Percentiles rank a stretch among this genome's conserved stretches.
Evolutionary conservation across 129 eudicot genomes (phyloP).

Genomic region (Flaveria sonorensis): DNA sequence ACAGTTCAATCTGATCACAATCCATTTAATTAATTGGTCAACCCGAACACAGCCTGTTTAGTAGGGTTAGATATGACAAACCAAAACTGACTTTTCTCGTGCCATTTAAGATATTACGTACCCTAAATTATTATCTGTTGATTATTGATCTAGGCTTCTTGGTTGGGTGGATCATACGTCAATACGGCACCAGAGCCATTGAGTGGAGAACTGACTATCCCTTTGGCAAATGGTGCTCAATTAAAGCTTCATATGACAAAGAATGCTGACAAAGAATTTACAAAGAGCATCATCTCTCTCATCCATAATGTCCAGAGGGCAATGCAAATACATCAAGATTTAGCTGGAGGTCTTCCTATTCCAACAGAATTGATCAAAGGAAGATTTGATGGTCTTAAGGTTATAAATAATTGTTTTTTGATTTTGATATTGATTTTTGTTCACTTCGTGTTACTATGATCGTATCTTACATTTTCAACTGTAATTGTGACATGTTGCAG

Average conservation of each 20-base stretch:
- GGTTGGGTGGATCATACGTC: conserved; percentile 81
- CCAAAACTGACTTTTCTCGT: neutral
- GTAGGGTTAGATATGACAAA: neutral
- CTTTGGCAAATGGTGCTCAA: conserved; percentile 56
- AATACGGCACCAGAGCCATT: conserved; percentile 43
- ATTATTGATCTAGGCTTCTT: conserved; percentile 58
- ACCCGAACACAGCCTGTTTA: neutral
- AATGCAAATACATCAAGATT: conserved; percentile 44
- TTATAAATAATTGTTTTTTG: conserved; percentile 25
- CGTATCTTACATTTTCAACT: neutral
- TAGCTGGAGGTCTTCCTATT: conserved; percentile 35
- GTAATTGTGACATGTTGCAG: conserved; percentile 37
- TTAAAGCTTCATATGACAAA: conserved; percentile 79
- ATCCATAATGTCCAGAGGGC: conserved; percentile 45
- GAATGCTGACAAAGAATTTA: conserved; percentile 73
- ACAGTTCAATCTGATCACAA: too few species aligned
- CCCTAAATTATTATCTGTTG: conserved; percentile 11
- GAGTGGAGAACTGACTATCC: conserved; percentile 64
- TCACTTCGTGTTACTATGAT: neutral
- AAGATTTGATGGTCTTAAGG: conserved; percentile 79
- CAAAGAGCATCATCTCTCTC: conserved; percentile 50
- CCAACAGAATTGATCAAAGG: conserved; percentile 69
- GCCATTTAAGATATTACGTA: neutral
- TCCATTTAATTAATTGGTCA: neutral
- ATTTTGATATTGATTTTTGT: neutral